Evolutionary conservation across 2,329 filamentous ascomycete genomes (phyloP), one percentile per base, ranked within the genome.

Genomic region (Phyllosticta paracitricarpa): DNA sequence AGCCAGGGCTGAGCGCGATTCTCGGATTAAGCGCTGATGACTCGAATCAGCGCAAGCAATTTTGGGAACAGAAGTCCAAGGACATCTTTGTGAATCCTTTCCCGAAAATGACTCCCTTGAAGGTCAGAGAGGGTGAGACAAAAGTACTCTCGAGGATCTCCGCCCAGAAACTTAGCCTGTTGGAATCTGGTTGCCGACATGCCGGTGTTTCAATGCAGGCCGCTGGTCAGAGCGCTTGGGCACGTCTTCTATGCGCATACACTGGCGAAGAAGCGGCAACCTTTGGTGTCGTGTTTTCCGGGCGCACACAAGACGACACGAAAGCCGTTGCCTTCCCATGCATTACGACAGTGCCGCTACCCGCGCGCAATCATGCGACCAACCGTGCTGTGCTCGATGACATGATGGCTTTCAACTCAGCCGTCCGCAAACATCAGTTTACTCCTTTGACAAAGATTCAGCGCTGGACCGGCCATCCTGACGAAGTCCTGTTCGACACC

Each of bases 221-320:
- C 3, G 81, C 84, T 1, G 82, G 89, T 0, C 88, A 96, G 71
- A 87, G 86, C 2, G 83, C 89, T 2, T 97, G 92, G 92, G 81
- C 87, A 2, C 80, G 85, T 7, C 69, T 97, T 0, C 78, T 97
- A 0, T 81, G 88, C 0, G 83, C 86, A 0, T 96, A 96, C 67
- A 81, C 86, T 14, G 91, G 91, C 1, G 91, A 96, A 69, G 68
- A 76, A 2, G 81, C 81, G 5, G 85, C 94, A 0, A 86, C 87
- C 0, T 96, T 94, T 70, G 93, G 92, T 24, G 80, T 89, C 14
- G 89, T 92, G 0, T 78, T 96, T 7, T 92, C 92, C 8, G 91
- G 91, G 0, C 80, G 91, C 35, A 84, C 77, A 30, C 79, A 80
- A 0, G 80, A 86, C 3, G 76, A 80, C n/a, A 83, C 85, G 0